Base-by-base conservation (phyloP, 345 rosid species). In the Pelargonium nanum region DNA sequence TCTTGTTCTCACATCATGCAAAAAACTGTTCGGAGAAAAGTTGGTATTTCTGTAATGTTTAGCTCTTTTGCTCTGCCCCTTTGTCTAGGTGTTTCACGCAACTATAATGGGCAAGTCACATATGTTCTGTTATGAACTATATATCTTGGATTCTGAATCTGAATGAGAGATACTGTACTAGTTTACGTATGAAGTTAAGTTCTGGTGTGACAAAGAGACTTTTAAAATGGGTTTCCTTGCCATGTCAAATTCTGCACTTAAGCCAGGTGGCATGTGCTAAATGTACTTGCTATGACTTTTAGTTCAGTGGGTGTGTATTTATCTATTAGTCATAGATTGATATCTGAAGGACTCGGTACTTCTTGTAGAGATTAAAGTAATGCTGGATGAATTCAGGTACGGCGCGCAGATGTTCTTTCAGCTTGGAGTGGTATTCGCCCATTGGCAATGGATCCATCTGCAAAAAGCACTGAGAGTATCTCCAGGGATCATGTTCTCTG, bases 401-500 rank as follows among this genome's bases (percentile, higher is more conserved):
- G 98, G 5, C 91, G 99, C 32, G 30, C 73, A 22, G 98, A 92
- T 84, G 97, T 92, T 71, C 97, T 92, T 65, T 92, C 98, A 58
- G 98, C 96, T 52, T 92, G 98, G 98, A 92, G 99, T 78, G 99
- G 99, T 28, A 92, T 92, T 65, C 97, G 98, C 52, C 98, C 98
- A 24, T 72, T 92, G 79, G 99, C 97, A 25, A 64, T 62, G 55
- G 96, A 89, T 77, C 99, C 99, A 56, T 77, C 83, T 19, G 96
- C 91, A 54, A 89, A 87, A 73, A 93, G 68, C 77, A 93, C 99
- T 15, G 99, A 93, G 73, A 89, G 89, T 75, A 83, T 93, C 72
- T 89, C 99, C 13, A 85, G 99, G 77, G 99, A 89, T 78, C 99
- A 93, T 68, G 97, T 93, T 51, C 84, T 89, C 28, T 67, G 77